Conservation (phyloP, 257 asterid genomes). For the Jaltomata sinuosa region DNA sequence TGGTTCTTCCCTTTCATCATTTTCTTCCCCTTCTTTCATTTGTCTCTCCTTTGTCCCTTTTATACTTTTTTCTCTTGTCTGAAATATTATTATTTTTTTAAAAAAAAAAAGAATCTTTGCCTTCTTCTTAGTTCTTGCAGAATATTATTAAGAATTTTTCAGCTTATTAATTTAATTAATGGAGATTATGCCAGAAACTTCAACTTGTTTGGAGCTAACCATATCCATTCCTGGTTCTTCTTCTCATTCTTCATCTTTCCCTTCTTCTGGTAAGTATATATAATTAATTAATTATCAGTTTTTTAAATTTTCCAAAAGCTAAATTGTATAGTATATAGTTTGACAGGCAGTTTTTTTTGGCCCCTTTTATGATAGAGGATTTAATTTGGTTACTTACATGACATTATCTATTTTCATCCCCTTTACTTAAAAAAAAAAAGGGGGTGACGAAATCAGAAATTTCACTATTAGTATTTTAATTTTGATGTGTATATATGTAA, state of each 20-base stretch:
- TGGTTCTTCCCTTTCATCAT: constrained; percentile 3
- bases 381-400: neutral
- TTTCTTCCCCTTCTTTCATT: constrained; percentile 7
- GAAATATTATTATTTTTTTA: no score
- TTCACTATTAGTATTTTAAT: no score
- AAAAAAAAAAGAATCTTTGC: neutral
- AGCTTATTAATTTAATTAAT: constrained; percentile 4
- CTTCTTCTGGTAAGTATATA: constrained; percentile 47
- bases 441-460: neutral
- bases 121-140: neutral
- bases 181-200: constrained; percentile 26
- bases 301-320: neutral
- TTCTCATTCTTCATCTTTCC: constrained; percentile 34
- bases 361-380: neutral
- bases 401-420: neutral
- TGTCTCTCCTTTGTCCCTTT: constrained; percentile 11
- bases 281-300: neutral
- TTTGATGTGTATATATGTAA: no score
- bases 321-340: neutral
- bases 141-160: neutral
- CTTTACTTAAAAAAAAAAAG: neutral
- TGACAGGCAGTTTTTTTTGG: neutral
- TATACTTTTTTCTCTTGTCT: constrained; percentile 21
- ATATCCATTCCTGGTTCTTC: constrained; percentile 59
- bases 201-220: constrained; percentile 45